A percentile compares a stretch with the other conserved stretches of the same genome.
Evolutionary conservation across 1,139 yeast genomes (phyloP).

Genomic region (Yamadazyma siamensis): DNA sequence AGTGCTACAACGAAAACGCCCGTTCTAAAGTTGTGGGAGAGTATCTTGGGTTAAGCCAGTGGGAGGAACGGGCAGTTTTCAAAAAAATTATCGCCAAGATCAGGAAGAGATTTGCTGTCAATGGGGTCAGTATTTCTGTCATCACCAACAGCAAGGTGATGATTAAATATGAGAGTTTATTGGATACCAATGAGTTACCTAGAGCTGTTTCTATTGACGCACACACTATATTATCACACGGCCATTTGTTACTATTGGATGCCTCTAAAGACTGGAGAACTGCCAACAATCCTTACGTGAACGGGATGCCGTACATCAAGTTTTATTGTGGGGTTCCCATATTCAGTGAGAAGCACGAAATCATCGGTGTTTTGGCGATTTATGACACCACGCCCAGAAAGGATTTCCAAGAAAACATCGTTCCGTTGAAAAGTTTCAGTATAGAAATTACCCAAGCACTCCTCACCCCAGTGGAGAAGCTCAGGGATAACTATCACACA

Average conservation of each 20-base stretch:
- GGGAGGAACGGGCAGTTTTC: constrained; percentile 46
- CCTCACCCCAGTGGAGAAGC: constrained; percentile 26
- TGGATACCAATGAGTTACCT: constrained; percentile 48
- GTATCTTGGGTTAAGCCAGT: constrained; percentile 43
- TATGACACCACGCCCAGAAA: constrained; percentile 49
- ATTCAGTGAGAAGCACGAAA: constrained; percentile 30
- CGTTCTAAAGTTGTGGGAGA: constrained; percentile 41
- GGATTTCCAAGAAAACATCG: constrained; percentile 32
- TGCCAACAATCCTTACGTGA: constrained; percentile 55
- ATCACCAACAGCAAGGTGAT: constrained; percentile 47
- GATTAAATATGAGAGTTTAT: constrained; percentile 46
- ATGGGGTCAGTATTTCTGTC: constrained; percentile 58
- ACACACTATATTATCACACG: constrained; percentile 60
- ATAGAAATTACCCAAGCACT: constrained; percentile 43
- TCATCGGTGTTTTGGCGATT: constrained; percentile 59
- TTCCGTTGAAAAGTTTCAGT: constrained; percentile 35
- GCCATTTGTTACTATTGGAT: constrained; percentile 51
- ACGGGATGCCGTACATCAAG: constrained; percentile 53
- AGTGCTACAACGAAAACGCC: constrained; percentile 41
- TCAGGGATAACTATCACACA: constrained; percentile 6
- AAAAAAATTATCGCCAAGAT: constrained; percentile 33
- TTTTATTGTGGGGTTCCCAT: constrained; percentile 68
- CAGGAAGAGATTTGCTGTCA: constrained; percentile 34
- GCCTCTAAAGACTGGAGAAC: constrained; percentile 70
- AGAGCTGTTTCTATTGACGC: constrained; percentile 60